phyloP scores from a whole-genome alignment of 352 stramenopile species.

The Globisporangium ultimum region DNA sequence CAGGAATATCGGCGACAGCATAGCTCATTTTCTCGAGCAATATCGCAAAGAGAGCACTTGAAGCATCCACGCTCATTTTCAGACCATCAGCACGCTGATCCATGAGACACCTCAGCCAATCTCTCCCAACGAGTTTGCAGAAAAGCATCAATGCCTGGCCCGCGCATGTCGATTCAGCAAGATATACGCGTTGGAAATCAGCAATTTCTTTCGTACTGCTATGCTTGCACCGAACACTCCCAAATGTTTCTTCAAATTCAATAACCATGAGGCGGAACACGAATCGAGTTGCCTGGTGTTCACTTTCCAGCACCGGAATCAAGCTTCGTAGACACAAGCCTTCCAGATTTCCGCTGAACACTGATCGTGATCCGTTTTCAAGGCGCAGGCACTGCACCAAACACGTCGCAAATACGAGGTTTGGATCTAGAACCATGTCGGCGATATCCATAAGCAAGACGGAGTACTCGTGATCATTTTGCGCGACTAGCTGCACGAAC shows the following conservation, averaged over 20 bases:
- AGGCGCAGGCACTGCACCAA: conserved; percentile 17
- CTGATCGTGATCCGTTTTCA: neutral
- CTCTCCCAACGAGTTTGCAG: conserved; percentile 23
- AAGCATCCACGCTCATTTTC: neutral
- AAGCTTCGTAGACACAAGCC: conserved; percentile 36
- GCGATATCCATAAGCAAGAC: conserved; percentile 44
- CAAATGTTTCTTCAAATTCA: conserved; percentile 22
- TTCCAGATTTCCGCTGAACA: conserved; percentile 2
- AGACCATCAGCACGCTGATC: neutral
- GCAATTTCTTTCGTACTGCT: too few species aligned
- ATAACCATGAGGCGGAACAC: conserved; percentile 40
- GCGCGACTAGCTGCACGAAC: conserved; percentile 48
- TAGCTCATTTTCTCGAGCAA: conserved; percentile 28
- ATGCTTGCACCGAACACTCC: neutral
- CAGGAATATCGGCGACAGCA: conserved; percentile 27
- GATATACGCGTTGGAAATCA: conserved; percentile 20
- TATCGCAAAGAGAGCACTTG: neutral
- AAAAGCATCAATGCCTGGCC: conserved; percentile 30
- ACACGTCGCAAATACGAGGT: conserved; percentile 26
- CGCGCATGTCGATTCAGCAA: conserved; percentile 31
- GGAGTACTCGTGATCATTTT: conserved; percentile 77
- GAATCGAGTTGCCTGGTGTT: conserved; percentile 41
- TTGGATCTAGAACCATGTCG: conserved; percentile 42
- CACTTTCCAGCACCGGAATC: conserved; percentile 43
- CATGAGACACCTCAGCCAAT: conserved; percentile 29